phyloP scores from a whole-genome alignment of 352 stramenopile species.

The Phytophthora constricta region DNA sequence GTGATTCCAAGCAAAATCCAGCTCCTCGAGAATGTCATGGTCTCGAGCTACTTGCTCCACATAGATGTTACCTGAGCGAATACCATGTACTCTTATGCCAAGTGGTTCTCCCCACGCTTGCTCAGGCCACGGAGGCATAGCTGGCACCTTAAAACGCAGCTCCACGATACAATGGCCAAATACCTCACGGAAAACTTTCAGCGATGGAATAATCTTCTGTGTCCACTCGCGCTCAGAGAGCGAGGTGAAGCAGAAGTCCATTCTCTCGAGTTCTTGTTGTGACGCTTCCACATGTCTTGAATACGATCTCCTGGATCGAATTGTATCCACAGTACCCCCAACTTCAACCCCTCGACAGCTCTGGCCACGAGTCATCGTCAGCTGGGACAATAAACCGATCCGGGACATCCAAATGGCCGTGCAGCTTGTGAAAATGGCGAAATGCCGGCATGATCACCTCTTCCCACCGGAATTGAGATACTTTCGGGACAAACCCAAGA shows the following conservation, averaged over 20 bases:
- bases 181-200: too few relatives aligned
- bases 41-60: too few relatives aligned
- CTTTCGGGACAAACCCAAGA: slow-evolving; percentile 32
- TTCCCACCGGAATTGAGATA: slow-evolving; percentile 29
- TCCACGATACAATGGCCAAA: too few relatives aligned
- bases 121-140: too few relatives aligned
- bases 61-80: too few relatives aligned
- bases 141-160: too few relatives aligned
- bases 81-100: too few relatives aligned
- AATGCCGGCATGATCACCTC: slow-evolving; percentile 34
- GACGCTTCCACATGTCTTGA: slow-evolving; percentile 28
- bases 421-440: slow-evolving; percentile 27
- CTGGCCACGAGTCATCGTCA: slow-evolving; percentile 19
- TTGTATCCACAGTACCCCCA: slow-evolving; percentile 44
- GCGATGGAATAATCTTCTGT: slow-evolving; percentile 39
- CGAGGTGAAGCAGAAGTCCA: slow-evolving; percentile 50
- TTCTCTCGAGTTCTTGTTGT: slow-evolving; percentile 30
- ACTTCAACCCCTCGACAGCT: slow-evolving; percentile 16
- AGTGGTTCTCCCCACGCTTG: too few relatives aligned
- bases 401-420: slow-evolving; percentile 36
- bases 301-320: slow-evolving; percentile 36
- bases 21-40: too few relatives aligned
- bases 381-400: slow-evolving; percentile 33
- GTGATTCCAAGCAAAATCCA: too few relatives aligned
- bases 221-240: slow-evolving; percentile 49